Percentiles rank a stretch among this genome's conserved stretches.
Evolutionary conservation across 2,329 filamentous ascomycete genomes (phyloP).

Genomic region (Beauveria australis): DNA sequence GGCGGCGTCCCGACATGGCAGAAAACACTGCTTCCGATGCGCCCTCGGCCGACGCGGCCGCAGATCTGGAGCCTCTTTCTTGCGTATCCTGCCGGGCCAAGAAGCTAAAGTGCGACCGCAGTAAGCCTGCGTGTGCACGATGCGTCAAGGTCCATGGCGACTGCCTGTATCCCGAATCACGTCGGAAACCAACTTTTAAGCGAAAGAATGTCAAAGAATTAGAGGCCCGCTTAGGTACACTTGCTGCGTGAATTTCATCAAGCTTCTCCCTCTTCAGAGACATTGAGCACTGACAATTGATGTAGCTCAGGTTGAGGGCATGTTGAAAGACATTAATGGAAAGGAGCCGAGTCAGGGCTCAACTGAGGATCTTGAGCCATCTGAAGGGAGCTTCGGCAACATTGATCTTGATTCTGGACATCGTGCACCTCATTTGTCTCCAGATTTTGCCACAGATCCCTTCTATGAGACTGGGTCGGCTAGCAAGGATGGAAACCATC

Average conservation of each 20-base stretch:
- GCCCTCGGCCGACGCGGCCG: neutral
- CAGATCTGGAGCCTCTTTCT: conserved; percentile 49
- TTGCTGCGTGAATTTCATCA: neutral
- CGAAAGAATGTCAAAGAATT: conserved; percentile 84
- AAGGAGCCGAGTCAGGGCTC: conserved; percentile 19
- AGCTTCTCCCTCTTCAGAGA: neutral
- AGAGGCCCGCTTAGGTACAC: conserved; percentile 73
- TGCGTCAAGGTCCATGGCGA: conserved; percentile 67
- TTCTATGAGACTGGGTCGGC: neutral
- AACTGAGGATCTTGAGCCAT: conserved; percentile 10
- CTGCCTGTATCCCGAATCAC: conserved; percentile 82
- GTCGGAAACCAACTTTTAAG: conserved; percentile 82
- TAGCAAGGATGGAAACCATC: conserved; percentile 10
- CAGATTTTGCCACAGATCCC: neutral
- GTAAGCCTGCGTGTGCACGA: conserved; percentile 69
- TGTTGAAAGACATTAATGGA: conserved; percentile 58
- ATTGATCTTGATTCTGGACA: neutral
- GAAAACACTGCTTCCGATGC: neutral
- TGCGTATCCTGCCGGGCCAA: conserved; percentile 76
- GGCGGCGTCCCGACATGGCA: conserved; percentile 1
- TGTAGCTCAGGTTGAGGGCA: conserved; percentile 71
- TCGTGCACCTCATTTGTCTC: neutral
- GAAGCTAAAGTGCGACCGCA: conserved; percentile 82
- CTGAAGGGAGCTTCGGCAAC: neutral
- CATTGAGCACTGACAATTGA: conserved; percentile 2